These are phyloP conservation scores for Cadophora sp. DNA, from an alignment of 2,329 filamentous ascomycete genomes.

Conservation along the genomic window DNA sequence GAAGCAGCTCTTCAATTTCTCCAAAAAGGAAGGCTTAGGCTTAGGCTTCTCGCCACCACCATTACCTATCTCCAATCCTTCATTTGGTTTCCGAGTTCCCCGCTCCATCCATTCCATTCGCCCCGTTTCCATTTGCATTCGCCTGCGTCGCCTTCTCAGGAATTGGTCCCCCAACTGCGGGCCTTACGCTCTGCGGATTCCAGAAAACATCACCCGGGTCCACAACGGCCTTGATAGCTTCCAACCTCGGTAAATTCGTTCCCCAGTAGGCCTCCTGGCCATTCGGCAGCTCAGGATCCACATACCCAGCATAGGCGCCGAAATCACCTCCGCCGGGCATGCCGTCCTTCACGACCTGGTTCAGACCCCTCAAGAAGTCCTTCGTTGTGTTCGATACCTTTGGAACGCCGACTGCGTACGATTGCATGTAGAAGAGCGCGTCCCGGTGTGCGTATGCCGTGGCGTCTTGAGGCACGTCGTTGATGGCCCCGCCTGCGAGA, in stretches of 20 bases:
- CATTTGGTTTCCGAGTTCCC: background rate
- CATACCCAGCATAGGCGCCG: slow-evolving; percentile 68
- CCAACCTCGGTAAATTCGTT: slow-evolving; percentile 52
- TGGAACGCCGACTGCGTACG: slow-evolving; percentile 47
- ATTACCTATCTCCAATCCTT: background rate
- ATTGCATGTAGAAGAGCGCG: slow-evolving; percentile 62
- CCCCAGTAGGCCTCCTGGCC: slow-evolving; percentile 42
- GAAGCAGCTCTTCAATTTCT: background rate
- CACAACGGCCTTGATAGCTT: slow-evolving; percentile 52
- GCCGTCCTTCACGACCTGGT: slow-evolving; percentile 50
- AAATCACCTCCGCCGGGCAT: slow-evolving; percentile 46
- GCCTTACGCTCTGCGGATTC: slow-evolving; percentile 31
- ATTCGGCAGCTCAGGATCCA: slow-evolving; percentile 53
- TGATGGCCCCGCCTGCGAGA: slow-evolving; percentile 64
- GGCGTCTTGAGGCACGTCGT: slow-evolving; percentile 59
- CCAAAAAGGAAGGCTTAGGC: background rate
- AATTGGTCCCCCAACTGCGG: background rate
- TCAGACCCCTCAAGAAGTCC: slow-evolving; percentile 59
- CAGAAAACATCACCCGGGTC: slow-evolving; percentile 60
- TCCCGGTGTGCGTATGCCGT: slow-evolving; percentile 70
- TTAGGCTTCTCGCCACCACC: background rate
- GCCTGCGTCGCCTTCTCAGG: background rate
- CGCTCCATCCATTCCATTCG: background rate
- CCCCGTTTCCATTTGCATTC: background rate
- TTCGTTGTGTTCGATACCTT: slow-evolving; percentile 53